These are phyloP conservation scores for Cercis canadensis DNA, from an alignment of 306 rosid species.

Conservation along the genomic window DNA sequence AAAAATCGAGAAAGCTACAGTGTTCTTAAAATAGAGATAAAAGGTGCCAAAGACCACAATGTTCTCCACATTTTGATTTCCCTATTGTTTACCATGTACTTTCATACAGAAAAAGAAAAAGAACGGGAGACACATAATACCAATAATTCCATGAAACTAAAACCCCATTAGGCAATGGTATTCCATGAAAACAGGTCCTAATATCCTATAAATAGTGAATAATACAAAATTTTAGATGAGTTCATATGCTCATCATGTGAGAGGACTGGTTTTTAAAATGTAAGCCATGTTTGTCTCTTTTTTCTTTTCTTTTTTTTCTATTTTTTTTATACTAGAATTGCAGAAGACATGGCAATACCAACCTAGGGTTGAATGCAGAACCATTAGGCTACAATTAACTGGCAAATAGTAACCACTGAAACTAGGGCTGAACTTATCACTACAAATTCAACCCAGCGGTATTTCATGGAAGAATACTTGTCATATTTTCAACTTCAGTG, in stretches of 20 bases:
- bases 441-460: conserved; percentile 6
- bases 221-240: no score
- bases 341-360: conserved; percentile 3
- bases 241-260: no score
- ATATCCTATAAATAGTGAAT: neutral
- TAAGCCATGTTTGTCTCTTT: neutral
- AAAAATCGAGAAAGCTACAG: neutral
- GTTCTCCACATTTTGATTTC: conserved; percentile 10
- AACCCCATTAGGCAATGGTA: no score
- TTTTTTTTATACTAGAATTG: neutral
- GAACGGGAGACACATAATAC: no score
- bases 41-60: neutral
- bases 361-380: conserved; percentile 18
- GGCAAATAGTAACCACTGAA: neutral
- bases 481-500: no score
- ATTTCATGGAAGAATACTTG: neutral
- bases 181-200: neutral
- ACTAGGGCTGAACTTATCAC: neutral
- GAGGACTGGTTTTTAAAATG: neutral
- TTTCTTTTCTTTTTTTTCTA: neutral
- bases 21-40: neutral
- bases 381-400: neutral
- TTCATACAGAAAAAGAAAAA: neutral
- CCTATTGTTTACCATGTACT: neutral
- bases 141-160: no score